These are phyloP conservation scores for Fusarium sacchari DNA, from an alignment of 2,329 filamentous ascomycete genomes.

Conservation along the genomic window DNA sequence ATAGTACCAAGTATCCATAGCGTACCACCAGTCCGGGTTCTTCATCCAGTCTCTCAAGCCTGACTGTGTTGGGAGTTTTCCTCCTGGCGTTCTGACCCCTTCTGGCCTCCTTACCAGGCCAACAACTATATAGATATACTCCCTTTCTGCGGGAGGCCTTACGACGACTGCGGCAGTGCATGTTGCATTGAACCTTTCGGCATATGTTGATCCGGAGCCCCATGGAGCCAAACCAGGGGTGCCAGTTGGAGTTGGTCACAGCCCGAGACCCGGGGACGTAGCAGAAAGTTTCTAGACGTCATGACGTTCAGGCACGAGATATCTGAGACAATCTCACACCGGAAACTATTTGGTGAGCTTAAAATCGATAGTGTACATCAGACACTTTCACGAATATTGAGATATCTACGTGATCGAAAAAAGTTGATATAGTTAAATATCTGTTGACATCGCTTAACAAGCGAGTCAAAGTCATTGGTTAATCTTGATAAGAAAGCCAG, in stretches of 20 bases:
- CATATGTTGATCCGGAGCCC: slow-evolving; percentile 36
- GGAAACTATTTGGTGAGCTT: not conserved
- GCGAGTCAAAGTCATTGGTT: not conserved
- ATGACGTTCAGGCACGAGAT: slow-evolving; percentile 29
- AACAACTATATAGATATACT: slow-evolving; percentile 15
- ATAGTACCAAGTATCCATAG: not conserved
- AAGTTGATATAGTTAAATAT: not conserved
- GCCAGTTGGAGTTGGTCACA: slow-evolving; percentile 34
- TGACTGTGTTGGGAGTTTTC: not conserved
- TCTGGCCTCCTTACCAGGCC: slow-evolving; percentile 11
- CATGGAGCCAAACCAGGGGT: slow-evolving; percentile 27
- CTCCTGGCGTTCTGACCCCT: not conserved
- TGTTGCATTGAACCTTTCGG: slow-evolving; percentile 34
- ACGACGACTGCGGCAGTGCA: slow-evolving; percentile 13
- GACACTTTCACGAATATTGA: not conserved
- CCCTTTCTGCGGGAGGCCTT: slow-evolving; percentile 20
- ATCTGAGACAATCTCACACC: slow-evolving; percentile 13
- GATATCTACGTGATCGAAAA: not conserved
- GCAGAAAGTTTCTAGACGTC: slow-evolving; percentile 32
- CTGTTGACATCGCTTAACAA: not conserved
- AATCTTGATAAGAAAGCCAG: not conserved
- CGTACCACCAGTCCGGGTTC: not conserved
- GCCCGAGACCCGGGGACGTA: slow-evolving; percentile 19
- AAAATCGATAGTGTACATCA: not conserved
- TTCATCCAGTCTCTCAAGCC: slow-evolving; percentile 19